These are phyloP conservation scores for Cephalotrichum gorgonifer DNA, from an alignment of 2,329 filamentous ascomycete genomes.

Conservation along the genomic window DNA sequence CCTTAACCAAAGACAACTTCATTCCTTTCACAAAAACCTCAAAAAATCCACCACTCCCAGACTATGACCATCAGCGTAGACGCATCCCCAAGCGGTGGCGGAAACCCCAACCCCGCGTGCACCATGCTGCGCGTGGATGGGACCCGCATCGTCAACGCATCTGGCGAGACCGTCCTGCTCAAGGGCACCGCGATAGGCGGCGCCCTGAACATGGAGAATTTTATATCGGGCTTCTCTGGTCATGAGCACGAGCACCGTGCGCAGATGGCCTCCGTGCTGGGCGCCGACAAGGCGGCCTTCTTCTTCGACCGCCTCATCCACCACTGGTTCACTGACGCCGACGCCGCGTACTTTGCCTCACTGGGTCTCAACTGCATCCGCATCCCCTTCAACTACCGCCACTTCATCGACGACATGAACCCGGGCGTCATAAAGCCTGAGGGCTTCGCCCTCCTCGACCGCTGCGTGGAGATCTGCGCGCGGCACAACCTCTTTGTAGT, in stretches of 20 bases:
- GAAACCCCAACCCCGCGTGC: conserved; percentile 10
- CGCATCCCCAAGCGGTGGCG: neutral
- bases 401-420: conserved; percentile 43
- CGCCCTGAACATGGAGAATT: conserved; percentile 43
- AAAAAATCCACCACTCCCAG: neutral
- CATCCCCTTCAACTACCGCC: conserved; percentile 50
- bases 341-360: conserved; percentile 46
- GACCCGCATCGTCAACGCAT: conserved; percentile 29
- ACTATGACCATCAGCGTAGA: neutral
- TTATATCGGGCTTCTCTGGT: conserved; percentile 52
- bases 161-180: conserved; percentile 25
- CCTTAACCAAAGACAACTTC: no score
- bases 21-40: neutral
- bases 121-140: conserved; percentile 19
- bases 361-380: conserved; percentile 48
- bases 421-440: conserved; percentile 33
- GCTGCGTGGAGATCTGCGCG: conserved; percentile 33
- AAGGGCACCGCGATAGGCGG: conserved; percentile 17
- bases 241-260: conserved; percentile 46
- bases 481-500: conserved; percentile 31
- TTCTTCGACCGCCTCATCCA: conserved; percentile 48
- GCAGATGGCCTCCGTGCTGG: conserved; percentile 41
- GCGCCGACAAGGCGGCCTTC: conserved; percentile 45
- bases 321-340: conserved; percentile 48
- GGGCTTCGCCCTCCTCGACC: conserved; percentile 38